These are phyloP conservation scores for Talaromyces albobiverticillius DNA, from an alignment of 2,329 filamentous ascomycete species.

Conservation along the genomic window DNA sequence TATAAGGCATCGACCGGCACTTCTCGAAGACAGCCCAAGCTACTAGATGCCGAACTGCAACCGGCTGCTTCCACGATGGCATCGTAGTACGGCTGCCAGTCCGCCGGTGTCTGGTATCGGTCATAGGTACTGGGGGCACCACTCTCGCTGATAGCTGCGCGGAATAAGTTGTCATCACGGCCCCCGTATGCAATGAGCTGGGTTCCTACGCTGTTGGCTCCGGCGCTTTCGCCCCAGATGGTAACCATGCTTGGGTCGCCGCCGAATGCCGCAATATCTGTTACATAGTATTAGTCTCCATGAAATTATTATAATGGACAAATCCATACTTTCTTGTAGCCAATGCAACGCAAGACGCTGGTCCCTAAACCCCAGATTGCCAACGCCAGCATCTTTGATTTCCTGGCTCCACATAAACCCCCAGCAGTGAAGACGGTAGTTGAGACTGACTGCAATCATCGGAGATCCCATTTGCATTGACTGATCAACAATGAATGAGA, in stretches of 20 bases:
- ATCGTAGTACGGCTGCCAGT: background rate
- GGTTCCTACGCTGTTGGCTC: no score
- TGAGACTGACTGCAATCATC: conserved; percentile 46
- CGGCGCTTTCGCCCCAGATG: no score
- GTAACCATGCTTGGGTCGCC: no score
- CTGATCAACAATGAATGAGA: conserved; percentile 55
- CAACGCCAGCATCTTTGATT: conserved; percentile 40
- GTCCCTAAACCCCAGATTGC: conserved; percentile 56
- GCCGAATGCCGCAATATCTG: conserved; percentile 11
- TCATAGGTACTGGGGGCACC: conserved; percentile 50
- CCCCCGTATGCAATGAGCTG: conserved; percentile 53
- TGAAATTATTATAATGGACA: no score
- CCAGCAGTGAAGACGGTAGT: conserved; percentile 49
- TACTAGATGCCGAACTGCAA: background rate
- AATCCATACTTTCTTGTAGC: conserved; percentile 21
- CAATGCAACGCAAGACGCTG: conserved; percentile 37
- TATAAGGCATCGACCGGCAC: background rate
- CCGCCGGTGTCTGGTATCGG: conserved; percentile 38
- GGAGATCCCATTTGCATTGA: conserved; percentile 47
- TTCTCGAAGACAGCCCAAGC: background rate
- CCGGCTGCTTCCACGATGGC: background rate
- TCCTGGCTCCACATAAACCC: conserved; percentile 51
- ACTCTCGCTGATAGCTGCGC: conserved; percentile 51
- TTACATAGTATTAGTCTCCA: no score
- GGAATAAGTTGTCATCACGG: conserved; percentile 54